Conservation (phyloP, 495 filamentous ascomycete species). For the Lentithecium fluviatile region DNA sequence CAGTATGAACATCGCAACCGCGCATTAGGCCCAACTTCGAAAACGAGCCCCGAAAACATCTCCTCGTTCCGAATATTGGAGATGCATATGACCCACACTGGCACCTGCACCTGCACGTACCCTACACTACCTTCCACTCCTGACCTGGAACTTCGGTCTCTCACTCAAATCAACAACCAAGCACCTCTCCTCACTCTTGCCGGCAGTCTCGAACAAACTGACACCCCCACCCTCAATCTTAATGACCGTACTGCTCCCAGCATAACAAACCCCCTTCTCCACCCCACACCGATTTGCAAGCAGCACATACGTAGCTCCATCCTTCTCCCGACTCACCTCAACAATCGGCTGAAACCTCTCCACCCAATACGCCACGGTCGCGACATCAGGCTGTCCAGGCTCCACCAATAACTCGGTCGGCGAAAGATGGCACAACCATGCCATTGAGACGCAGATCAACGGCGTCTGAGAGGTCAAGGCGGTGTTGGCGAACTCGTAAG, state of each 20-base stretch:
- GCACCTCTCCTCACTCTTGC: constrained; percentile 63
- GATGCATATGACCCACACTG: background rate
- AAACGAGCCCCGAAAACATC: no score
- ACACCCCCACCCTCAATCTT: constrained; percentile 67
- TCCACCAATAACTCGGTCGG: constrained; percentile 49
- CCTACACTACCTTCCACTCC: constrained; percentile 1
- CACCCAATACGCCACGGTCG: constrained; percentile 90
- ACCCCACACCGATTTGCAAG: constrained; percentile 78
- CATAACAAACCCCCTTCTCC: constrained; percentile 69
- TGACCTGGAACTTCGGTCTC: constrained; percentile 34
- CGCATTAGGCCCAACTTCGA: no score
- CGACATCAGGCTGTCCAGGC: constrained; percentile 64
- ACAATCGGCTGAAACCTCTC: constrained; percentile 74
- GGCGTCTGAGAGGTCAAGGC: constrained; percentile 64
- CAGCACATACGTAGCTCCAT: constrained; percentile 66
- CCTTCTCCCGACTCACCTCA: constrained; percentile 48
- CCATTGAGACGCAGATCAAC: constrained; percentile 81
- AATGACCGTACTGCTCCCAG: constrained; percentile 81
- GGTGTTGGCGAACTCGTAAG: constrained; percentile 83
- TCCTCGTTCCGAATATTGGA: no score
- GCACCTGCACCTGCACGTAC: background rate
- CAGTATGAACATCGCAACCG: no score
- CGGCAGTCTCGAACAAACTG: constrained; percentile 65
- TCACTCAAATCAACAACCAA: constrained; percentile 60
- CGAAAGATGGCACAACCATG: constrained; percentile 68